Base-by-base conservation (phyloP, 31 red algal species). In the Endocladia muricata region DNA sequence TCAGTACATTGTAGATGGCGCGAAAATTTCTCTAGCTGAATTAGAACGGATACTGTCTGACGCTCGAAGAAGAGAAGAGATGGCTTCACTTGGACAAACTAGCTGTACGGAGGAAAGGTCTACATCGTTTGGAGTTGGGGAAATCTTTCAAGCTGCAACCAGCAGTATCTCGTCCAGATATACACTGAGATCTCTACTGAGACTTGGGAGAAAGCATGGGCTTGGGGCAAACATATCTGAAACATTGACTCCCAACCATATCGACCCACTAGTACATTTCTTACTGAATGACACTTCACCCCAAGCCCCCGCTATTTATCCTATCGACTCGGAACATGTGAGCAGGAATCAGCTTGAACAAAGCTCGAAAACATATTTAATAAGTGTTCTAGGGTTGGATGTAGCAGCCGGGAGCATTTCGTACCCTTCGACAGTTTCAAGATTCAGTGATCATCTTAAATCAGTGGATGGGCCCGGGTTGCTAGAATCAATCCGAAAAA, bases 1-100 rank as follows among this genome's bases (percentile, higher is more conserved):
- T 13, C 52, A 77, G 30, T 83, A 83, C 63, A 33, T 72, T 9
- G 82, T 90, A 59, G 77, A 37, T 1, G 77, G 77, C 6, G 48
- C 4, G 1, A 67, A 19, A 49, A 28, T 80, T n/a, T 74, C 77
- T 6, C 68, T 90, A 22, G 32, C 30, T 26, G 57, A 90, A 22
- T 44, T 90, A 41, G 42, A 21, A 7, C 37, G 40, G 1, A 30
- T 74, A 26, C 28, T 90, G 38, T 48, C 74, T 67, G 61, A 35
- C 32, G 33, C n/a, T 7, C 11, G 26, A 7, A 4, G 61, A 33
- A 32, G 39, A 36, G 44, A 49, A 13, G 19, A 49, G 11, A 49
- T 49, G 44, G 19, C 19, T 49, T 49, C 44, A 49, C 11, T 13
- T 13, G 44, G 44, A 49, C 19, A 8, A 49, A 19, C 44, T 49